Evolutionary conservation across 108 stramenopile genomes (phyloP).

Genomic region (Phaeodactylum tricornutum): DNA sequence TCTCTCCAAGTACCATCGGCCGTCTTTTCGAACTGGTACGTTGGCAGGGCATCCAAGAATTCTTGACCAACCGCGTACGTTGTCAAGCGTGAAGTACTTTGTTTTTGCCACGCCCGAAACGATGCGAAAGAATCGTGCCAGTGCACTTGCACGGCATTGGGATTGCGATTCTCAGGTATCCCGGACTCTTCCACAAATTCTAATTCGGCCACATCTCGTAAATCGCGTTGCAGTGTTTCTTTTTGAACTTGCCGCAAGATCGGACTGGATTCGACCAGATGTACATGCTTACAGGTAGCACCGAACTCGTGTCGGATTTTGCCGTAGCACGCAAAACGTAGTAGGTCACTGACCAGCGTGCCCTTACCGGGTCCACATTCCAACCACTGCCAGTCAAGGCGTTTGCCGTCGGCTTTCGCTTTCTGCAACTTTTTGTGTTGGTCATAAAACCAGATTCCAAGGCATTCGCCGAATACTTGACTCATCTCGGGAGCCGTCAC

Average conservation of each 20-base stretch:
- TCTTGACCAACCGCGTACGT: constrained; percentile 84
- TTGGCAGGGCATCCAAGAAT: constrained; percentile 91
- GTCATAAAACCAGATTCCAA: constrained; percentile 88
- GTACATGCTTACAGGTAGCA: constrained; percentile 30
- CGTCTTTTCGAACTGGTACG: constrained; percentile 87
- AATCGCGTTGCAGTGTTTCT: constrained; percentile 35
- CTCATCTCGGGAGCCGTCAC: constrained; percentile 96
- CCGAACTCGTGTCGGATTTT: constrained; percentile 20
- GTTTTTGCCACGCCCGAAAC: constrained; percentile 13
- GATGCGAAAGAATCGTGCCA: constrained; percentile 67
- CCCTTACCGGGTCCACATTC: constrained; percentile 96
- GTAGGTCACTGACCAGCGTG: constrained; percentile 87
- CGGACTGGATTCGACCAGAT: constrained; percentile 85
- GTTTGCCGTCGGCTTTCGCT: constrained; percentile 19
- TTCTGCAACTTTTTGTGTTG: constrained; percentile 44
- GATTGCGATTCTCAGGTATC: constrained; percentile 1
- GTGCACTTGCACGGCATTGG: constrained; percentile 31
- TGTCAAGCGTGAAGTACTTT: constrained; percentile 4
- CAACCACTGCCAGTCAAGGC: constrained; percentile 64
- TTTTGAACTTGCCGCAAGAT: constrained; percentile 67
- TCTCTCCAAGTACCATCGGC: constrained; percentile 88
- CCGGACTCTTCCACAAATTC: not conserved
- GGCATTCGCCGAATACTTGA: constrained; percentile 93
- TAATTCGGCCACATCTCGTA: constrained; percentile 2
- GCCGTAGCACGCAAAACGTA: constrained; percentile 52